These are phyloP conservation scores for Hypoxylon trugodes DNA, from an alignment of 495 filamentous ascomycete genomes.

Conservation along the genomic window DNA sequence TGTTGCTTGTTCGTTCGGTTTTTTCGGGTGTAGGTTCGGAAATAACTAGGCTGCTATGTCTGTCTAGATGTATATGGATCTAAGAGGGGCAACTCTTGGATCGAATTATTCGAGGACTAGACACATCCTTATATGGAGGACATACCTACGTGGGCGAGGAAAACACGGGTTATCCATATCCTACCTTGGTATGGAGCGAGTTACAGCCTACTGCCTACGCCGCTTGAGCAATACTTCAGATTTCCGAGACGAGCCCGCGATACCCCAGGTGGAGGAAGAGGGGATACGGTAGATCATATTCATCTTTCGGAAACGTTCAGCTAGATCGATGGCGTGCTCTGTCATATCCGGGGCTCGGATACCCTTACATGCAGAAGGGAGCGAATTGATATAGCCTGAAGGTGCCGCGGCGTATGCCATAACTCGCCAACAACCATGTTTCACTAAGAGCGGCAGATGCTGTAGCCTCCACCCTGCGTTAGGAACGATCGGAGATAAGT, in stretches of 20 bases:
- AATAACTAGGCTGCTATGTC: too few relatives aligned
- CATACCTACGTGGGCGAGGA: background rate
- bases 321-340: conserved; percentile 32
- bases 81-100: background rate
- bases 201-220: too few relatives aligned
- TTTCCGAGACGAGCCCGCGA: conserved; percentile 20
- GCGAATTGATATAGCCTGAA: conserved; percentile 31
- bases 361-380: conserved; percentile 1
- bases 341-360: background rate
- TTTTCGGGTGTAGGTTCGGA: conserved; percentile 6
- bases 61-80: background rate
- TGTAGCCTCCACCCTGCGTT: too few relatives aligned
- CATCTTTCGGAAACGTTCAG: conserved; percentile 12
- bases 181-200: too few relatives aligned
- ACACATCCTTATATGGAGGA: background rate
- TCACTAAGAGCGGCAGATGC: conserved; percentile 29
- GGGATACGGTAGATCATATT: conserved; percentile 29
- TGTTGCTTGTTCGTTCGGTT: conserved; percentile 37
- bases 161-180: conserved; percentile 2
- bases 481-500: conserved; percentile 22
- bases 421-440: conserved; percentile 4
- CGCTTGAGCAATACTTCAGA: too few relatives aligned
- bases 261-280: conserved; percentile 21
- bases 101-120: background rate
- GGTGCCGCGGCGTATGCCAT: conserved; percentile 6